Base-by-base conservation (phyloP, 768 basidiomycete species). In the Cystobasidium onofrii region DNA sequence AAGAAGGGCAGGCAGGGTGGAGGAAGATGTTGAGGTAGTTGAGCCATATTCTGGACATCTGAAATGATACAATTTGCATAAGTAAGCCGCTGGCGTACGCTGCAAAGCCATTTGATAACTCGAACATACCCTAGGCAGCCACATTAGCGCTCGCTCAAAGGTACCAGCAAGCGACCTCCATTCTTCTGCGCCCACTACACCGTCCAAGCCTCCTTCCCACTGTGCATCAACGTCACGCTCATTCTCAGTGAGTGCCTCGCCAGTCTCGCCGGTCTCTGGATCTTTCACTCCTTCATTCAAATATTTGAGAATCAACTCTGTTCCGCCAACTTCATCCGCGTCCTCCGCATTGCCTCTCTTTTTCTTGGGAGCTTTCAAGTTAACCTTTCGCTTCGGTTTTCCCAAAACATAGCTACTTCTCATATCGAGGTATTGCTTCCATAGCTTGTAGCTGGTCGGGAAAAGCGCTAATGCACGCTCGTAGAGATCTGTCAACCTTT, bases 21-120 rank as follows among this genome's bases (percentile, higher is more conserved):
- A 86, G 86, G 82, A 98, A 90, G 66, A 96, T 84, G 69, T 91
- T 89, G 61, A 92, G 84, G 81, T 98, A 98, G 84, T 92, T 87
- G 57, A 96, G 82, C 96, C 96, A 99, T 80, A 97, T 80, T 54
- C 91, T 87, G 1, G 96, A 96, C 79, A 98, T 85, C 92, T 98
- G 78, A 2, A n/a, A n/a, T n/a, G n/a, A n/a, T n/a, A n/a, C n/a
- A n/a, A n/a, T n/a, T n/a, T n/a, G n/a, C n/a, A n/a, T n/a, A n/a
- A n/a, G n/a, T n/a, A n/a, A n/a, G n/a, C n/a, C n/a, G n/a, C n/a
- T n/a, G n/a, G n/a, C n/a, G n/a, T n/a, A n/a, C n/a, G n/a, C n/a
- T n/a, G 25, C 25, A 25, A 76, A 27, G 67, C 46, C 4, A 41
- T 50, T n/a, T n/a, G n/a, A n/a, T n/a, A n/a, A n/a, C n/a, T 39